phyloP scores from a whole-genome alignment of 1,284 basidiomycete species.

The Mycosarcoma mackinlayi region DNA sequence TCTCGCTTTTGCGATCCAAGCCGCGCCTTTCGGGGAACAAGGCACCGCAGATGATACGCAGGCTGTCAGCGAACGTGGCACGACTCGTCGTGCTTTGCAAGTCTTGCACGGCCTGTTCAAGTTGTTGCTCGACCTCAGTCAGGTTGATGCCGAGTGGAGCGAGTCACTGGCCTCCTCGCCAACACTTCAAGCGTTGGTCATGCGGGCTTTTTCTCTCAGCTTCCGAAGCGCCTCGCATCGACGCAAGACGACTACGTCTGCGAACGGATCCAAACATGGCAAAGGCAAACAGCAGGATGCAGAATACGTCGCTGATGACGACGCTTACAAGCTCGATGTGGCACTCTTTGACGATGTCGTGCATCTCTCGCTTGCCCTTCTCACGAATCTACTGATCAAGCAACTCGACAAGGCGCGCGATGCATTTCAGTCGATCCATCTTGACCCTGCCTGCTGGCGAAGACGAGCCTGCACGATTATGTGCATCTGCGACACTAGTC shows the following conservation, averaged over 20 bases:
- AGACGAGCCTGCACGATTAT: constrained; percentile 12
- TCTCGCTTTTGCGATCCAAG: constrained; percentile 28
- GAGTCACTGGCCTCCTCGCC: constrained; percentile 31
- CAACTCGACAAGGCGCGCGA: constrained; percentile 35
- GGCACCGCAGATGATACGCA: neutral
- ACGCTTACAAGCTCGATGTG: constrained; percentile 2
- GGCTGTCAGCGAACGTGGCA: neutral
- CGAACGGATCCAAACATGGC: neutral
- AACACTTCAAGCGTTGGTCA: constrained; percentile 10
- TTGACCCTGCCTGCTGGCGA: constrained; percentile 23
- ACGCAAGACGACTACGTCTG: constrained; percentile 2
- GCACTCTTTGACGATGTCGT: constrained; percentile 37
- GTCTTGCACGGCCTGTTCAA: constrained; percentile 43
- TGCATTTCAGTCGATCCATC: constrained; percentile 10
- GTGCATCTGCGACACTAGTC: constrained; percentile 19
- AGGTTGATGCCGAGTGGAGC: constrained; percentile 47
- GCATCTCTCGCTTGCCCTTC: constrained; percentile 43
- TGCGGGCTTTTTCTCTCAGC: constrained; percentile 32
- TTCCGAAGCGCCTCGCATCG: constrained; percentile 15
- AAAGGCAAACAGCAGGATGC: neutral
- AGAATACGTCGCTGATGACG: neutral
- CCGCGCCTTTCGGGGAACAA: constrained; percentile 28
- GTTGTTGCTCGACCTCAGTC: constrained; percentile 39
- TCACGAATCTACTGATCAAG: constrained; percentile 48
- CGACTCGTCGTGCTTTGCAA: constrained; percentile 21